phyloP scores from a whole-genome alignment of 129 eudicot species.

The Mikania micrantha region DNA sequence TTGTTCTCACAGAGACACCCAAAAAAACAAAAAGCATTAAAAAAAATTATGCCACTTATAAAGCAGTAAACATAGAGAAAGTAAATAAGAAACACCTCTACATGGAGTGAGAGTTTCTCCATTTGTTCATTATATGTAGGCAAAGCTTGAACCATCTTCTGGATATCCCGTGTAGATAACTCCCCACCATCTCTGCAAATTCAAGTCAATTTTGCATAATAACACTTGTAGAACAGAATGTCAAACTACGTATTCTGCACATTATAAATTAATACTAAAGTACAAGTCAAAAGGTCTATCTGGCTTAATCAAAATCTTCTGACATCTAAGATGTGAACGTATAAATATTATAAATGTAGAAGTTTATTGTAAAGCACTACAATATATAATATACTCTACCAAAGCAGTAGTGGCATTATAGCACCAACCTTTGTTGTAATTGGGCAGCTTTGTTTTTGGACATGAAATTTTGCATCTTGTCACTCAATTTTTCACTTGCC shows the following conservation, averaged over 20 bases:
- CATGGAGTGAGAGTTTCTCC: conserved; percentile 89
- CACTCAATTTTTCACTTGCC: conserved; percentile 91
- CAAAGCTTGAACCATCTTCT: conserved; percentile 94
- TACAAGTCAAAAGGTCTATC: conserved; percentile 2
- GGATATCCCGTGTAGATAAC: conserved; percentile 79
- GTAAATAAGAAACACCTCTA: conserved; percentile 45
- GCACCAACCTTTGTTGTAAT: conserved; percentile 74
- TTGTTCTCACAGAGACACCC: no score
- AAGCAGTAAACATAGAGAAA: not conserved
- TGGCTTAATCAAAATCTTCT: not conserved
- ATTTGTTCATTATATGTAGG: conserved; percentile 83
- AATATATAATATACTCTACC: not conserved
- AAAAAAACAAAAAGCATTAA: no score
- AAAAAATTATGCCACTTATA: not conserved
- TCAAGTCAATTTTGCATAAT: conserved; percentile 16
- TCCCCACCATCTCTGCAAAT: conserved; percentile 68
- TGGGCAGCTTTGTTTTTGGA: conserved; percentile 96
- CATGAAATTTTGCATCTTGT: conserved; percentile 75
- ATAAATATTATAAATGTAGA: not conserved
- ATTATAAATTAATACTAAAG: not conserved
- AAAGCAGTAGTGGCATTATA: not conserved
- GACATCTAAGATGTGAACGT: not conserved
- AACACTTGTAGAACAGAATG: not conserved
- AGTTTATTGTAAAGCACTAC: not conserved
- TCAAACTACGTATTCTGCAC: not conserved